A percentile compares a stretch with the other conserved stretches of the same genome.
phyloP scores from a whole-genome alignment of 2,329 filamentous ascomycete genomes.

The Lasiodiplodia sp. region DNA sequence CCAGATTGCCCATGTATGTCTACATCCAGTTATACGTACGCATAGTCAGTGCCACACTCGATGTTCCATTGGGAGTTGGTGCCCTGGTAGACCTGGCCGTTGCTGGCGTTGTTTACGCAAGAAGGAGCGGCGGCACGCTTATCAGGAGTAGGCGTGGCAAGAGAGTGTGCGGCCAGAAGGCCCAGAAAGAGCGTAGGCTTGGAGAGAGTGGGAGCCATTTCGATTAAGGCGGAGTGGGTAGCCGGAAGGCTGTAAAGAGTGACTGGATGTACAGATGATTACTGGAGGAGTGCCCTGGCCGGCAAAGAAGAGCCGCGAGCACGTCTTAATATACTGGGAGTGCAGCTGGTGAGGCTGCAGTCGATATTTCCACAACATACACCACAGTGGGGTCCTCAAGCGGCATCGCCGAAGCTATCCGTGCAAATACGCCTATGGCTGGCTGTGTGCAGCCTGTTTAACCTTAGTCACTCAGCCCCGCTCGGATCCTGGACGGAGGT shows the following conservation, averaged over 20 bases:
- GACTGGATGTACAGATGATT: neutral
- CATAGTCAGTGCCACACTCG: conserved; percentile 6
- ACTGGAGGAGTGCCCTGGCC: neutral
- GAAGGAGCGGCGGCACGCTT: neutral
- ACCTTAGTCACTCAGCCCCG: neutral
- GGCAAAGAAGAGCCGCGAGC: neutral
- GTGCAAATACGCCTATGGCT: neutral
- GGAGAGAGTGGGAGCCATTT: conserved; percentile 12
- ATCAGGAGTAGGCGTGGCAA: neutral
- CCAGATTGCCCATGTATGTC: neutral
- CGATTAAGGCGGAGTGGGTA: neutral
- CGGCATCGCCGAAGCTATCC: neutral
- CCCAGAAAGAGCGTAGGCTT: conserved; percentile 16
- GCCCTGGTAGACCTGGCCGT: conserved; percentile 6
- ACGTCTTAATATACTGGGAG: neutral
- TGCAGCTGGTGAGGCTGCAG: neutral
- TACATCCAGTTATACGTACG: neutral
- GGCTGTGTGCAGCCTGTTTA: neutral
- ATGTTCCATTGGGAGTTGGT: conserved; percentile 14
- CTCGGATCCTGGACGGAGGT: neutral
- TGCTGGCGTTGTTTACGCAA: conserved; percentile 1
- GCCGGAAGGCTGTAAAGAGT: neutral
- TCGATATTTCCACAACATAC: neutral
- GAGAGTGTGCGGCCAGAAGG: conserved; percentile 13
- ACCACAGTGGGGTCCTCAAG: neutral